Evolutionary conservation across 2,329 filamentous ascomycete species (phyloP).

Genomic region (Neofusicoccum sp.): DNA sequence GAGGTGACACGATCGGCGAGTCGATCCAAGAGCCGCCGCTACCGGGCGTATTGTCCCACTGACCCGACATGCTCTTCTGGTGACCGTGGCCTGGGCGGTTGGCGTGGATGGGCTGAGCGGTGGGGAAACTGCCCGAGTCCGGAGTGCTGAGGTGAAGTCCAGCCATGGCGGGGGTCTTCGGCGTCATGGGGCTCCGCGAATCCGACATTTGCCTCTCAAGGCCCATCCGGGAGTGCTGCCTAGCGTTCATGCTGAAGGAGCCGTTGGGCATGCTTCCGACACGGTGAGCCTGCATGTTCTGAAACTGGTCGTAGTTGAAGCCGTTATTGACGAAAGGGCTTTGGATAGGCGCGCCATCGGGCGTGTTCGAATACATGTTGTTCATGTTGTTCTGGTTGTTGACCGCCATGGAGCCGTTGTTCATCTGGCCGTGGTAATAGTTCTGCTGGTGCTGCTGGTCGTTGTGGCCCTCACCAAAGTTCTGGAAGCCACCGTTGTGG

Average conservation of each 20-base stretch:
- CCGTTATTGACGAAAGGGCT: conserved; percentile 78
- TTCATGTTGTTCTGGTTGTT: conserved; percentile 63
- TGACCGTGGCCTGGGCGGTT: conserved; percentile 50
- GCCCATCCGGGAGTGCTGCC: conserved; percentile 35
- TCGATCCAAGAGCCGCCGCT: conserved; percentile 85
- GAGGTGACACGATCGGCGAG: conserved; percentile 85
- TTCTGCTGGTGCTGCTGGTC: conserved; percentile 59
- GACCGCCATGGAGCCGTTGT: conserved; percentile 51
- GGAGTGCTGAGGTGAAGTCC: conserved; percentile 71
- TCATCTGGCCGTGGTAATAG: conserved; percentile 42
- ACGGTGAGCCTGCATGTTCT: conserved; percentile 13
- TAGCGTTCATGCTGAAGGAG: conserved; percentile 37
- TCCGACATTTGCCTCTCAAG: conserved; percentile 66
- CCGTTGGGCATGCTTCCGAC: conserved; percentile 34
- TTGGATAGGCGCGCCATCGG: conserved; percentile 88
- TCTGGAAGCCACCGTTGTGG: conserved; percentile 42
- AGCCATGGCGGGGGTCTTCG: conserved; percentile 78
- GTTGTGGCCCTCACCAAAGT: conserved; percentile 59
- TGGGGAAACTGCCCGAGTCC: conserved; percentile 70
- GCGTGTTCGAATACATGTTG: conserved; percentile 81
- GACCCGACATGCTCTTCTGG: conserved; percentile 81
- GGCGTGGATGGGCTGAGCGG: conserved; percentile 74
- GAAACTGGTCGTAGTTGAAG: conserved; percentile 74
- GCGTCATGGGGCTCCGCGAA: conserved; percentile 78
- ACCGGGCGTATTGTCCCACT: conserved; percentile 86